Percentiles rank a stretch among this genome's conserved stretches.
Conservation (phyloP, 208 protist species). For the Acanthamoeba triangularis region DNA sequence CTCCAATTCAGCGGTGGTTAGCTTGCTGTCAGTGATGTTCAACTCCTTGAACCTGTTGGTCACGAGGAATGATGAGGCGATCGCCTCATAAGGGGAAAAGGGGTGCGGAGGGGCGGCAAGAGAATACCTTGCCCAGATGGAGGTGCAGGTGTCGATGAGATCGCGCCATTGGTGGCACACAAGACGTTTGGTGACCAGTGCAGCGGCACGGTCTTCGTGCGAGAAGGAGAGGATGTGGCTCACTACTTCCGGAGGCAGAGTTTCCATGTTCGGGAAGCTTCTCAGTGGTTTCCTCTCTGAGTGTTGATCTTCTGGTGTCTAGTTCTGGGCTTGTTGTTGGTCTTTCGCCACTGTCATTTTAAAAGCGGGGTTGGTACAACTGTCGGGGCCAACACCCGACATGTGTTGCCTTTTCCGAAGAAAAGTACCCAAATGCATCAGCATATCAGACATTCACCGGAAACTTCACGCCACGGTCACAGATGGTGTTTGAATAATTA, state of each 20-base stretch:
- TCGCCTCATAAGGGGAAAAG: no score
- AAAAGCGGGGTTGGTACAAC: no score
- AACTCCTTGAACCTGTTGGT: background rate
- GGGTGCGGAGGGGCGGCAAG: background rate
- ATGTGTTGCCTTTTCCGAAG: no score
- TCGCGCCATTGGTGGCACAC: background rate
- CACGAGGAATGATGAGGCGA: no score
- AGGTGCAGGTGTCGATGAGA: background rate
- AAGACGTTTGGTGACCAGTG: background rate
- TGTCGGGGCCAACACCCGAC: no score
- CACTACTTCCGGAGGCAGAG: background rate
- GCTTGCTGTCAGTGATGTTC: background rate
- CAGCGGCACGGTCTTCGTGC: background rate
- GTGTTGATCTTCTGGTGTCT: no score
- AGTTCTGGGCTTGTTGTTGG: no score
- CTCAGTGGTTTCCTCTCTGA: background rate
- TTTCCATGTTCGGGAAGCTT: background rate
- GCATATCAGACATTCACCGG: no score
- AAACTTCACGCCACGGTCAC: no score
- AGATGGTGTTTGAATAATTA: no score
- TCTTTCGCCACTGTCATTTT: no score
- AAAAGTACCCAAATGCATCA: no score
- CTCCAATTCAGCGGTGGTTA: background rate
- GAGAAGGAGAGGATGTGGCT: background rate
- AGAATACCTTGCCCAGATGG: background rate